A percentile compares a stretch with the other conserved stretches of the same genome.
These are phyloP conservation scores for Cutaneotrichosporon sp. DNA, from an alignment of 1,284 basidiomycete species.

Conservation along the genomic window DNA sequence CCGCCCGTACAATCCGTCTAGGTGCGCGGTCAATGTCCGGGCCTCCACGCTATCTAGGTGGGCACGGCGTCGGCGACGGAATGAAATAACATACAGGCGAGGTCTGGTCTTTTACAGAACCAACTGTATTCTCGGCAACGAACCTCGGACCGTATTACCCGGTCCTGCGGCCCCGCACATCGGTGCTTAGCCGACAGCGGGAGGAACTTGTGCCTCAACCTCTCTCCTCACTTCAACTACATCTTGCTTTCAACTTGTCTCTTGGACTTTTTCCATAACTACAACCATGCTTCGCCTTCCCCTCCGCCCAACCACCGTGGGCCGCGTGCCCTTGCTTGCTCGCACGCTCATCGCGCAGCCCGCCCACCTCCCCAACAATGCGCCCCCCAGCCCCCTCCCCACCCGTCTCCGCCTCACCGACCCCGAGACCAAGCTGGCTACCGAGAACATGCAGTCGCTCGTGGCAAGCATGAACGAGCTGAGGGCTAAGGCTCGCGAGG, in stretches of 20 bases:
- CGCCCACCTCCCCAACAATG: conserved; percentile 29
- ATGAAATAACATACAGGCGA: not conserved
- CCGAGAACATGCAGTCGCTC: conserved; percentile 32
- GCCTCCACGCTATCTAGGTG: not conserved
- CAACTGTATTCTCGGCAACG: not conserved
- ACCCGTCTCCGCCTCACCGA: conserved; percentile 30
- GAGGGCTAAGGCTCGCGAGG: conserved; percentile 57
- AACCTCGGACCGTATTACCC: conserved; percentile 9
- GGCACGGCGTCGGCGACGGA: not conserved
- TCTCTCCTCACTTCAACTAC: not conserved
- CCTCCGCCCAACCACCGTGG: not conserved
- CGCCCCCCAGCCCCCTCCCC: conserved; percentile 38
- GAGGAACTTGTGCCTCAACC: conserved; percentile 12
- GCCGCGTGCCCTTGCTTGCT: conserved; percentile 3
- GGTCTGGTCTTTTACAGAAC: not conserved
- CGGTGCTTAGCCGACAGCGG: conserved; percentile 13
- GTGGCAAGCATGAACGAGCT: conserved; percentile 31
- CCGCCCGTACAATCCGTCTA: not conserved
- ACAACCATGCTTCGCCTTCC: conserved; percentile 13
- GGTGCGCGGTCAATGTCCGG: not conserved
- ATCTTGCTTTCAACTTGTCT: not conserved
- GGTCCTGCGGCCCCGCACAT: conserved; percentile 2
- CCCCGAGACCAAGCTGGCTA: conserved; percentile 34
- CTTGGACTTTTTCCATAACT: not conserved
- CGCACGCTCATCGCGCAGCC: conserved; percentile 47